Conservation (phyloP, 106 monocot species). For the Chionographis japonica region DNA sequence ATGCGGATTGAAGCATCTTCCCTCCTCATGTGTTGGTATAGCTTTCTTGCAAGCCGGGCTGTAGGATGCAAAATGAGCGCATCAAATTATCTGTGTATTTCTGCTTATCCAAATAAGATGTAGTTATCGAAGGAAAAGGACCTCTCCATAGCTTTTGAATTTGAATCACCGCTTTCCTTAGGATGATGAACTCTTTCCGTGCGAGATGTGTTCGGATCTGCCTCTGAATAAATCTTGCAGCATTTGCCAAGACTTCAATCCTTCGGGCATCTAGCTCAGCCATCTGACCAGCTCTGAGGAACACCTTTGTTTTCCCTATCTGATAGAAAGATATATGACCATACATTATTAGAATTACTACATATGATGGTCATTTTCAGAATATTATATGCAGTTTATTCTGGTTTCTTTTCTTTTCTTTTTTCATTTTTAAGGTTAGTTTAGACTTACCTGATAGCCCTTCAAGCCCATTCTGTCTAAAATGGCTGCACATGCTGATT, state of each 20-base stretch:
- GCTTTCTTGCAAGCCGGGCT: constrained; percentile 72
- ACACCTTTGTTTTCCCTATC: constrained; percentile 98
- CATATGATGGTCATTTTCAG: background rate
- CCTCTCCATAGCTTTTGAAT: constrained; percentile 86
- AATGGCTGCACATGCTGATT: constrained; percentile 73
- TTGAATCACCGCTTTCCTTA: constrained; percentile 48
- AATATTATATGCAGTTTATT: background rate
- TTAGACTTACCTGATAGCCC: constrained; percentile 74
- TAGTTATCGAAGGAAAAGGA: constrained; percentile 10
- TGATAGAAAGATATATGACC: constrained; percentile 22
- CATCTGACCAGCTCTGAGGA: constrained; percentile 99
- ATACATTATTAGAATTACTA: background rate
- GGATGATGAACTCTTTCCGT: constrained; percentile 66
- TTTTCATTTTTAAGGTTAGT: background rate
- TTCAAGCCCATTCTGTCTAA: constrained; percentile 87
- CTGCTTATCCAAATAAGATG: no score
- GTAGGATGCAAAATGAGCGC: constrained; percentile 5
- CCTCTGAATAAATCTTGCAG: constrained; percentile 74
- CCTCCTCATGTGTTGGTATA: constrained; percentile 70
- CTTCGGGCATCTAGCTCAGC: constrained; percentile 97
- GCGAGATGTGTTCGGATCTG: constrained; percentile 79
- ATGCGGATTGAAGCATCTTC: constrained; percentile 79
- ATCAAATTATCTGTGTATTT: background rate
- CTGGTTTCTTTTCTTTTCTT: background rate
- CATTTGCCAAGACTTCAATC: constrained; percentile 84